Evolutionary conservation across 257 asterid species (phyloP), one percentile per base, ranked within the genome.

Genomic region (Galeopsis tetrahit): DNA sequence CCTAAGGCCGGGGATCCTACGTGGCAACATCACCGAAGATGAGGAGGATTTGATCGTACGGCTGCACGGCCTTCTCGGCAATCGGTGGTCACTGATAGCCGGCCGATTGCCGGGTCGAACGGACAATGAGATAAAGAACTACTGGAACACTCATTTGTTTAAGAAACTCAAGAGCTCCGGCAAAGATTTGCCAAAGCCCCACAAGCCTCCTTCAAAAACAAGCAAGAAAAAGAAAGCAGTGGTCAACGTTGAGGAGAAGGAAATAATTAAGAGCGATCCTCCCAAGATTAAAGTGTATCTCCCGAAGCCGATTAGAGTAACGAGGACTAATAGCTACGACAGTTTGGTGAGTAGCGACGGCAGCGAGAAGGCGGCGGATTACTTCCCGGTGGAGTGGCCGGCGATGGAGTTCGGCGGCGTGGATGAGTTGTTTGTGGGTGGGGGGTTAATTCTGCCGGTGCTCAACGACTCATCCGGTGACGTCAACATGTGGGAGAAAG

Each of bases 91-190:
- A 5, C 78, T 90, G 10, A 90, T 90, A 4, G 95, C 96, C 2
- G 93, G 91, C 31, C 76, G 91, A 51, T 84, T 90, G 79, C 88
- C 96, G 0, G 93, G 96, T 69, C 88, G 96, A 78, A 90, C 94
- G 4, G 96, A 89, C 74, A 89, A 89, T 79, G 96, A 89, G 85
- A 85, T 89, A 39, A 89, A 89, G 40, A 89, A 87, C 72, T 76
- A 89, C 73, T 89, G 96, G 96, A 90, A 90, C 78, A 86, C 91
- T 0, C 84, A 85, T 51, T 82, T 90, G 49, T 77, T 79, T 78
- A 88, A 83, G 79, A 84, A 84, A 67, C 83, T 86, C 38, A 65
- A 74, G 2, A 7, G 46, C 49, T 58, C 77, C 10, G 82, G 82
- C 17, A 31, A 3, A 3, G 40, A 32, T 4, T 1, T 31, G 9